Evolutionary conservation across 495 filamentous ascomycete genomes (phyloP), one percentile per base, ranked within the genome.

Genomic region (Oidiodendron maius): DNA sequence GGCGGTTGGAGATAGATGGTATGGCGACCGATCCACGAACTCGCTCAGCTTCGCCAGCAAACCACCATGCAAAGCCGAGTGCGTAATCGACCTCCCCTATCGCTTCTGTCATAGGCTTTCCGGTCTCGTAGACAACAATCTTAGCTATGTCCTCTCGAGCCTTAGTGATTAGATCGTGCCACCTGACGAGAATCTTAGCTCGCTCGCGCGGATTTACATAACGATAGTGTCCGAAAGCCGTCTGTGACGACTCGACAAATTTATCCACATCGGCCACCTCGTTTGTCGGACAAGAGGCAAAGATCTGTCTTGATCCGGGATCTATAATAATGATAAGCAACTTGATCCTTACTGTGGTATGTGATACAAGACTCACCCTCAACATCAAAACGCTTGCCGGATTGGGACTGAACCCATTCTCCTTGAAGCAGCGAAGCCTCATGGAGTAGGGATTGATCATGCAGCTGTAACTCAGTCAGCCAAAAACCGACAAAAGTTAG

Each of bases 1-100:
- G 70, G 4, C 83, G 67, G n/a, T 75, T 74, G 0, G 81, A 75
- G 0, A 71, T 63, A 0, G 80, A 62, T 2, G 82, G 69, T 5
- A 66, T 62, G 17, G 71, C 70, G 0, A 82, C 67, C 0, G 71
- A 70, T 24, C 83, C 83, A 4, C 78, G 75, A 15, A 86, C 71
- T n/a, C 83, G 69, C 67, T 87, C 83, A 2, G 82, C 82, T 56
- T 87, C 83, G 8, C 77, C 78, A 1, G 73, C 62, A 53, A 82
- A 82, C 77, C 78, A 81, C 69, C 77, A 78, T 12, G 73, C 69
- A 59, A 82, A 82, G 3, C 73, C 67, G 0, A 69, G 59, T 1
- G 75, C 76, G 55, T 82, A 82, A 35, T 78, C 76, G 35, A 81
- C 60, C 57, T 82, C 78, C 10, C 71, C 74, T 24, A 70, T 65